Base-by-base conservation (phyloP, 805 yeast species). In the Pichia scutulata region DNA sequence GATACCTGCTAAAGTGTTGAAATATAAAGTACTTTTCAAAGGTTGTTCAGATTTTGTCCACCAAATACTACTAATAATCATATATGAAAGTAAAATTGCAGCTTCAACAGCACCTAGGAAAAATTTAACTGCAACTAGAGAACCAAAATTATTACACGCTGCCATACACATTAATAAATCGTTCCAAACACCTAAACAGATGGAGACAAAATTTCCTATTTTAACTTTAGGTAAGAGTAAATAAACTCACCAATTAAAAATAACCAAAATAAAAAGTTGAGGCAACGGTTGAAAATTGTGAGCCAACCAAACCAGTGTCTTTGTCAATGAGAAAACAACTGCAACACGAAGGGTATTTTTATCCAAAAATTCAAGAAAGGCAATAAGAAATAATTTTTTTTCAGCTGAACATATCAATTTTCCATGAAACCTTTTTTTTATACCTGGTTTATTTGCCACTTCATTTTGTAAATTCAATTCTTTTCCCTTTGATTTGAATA, bases 221-320 rank as follows among this genome's bases (percentile, higher is more conserved):
- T 86, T 84, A 39, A 70, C 69, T 41, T 67, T 71, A 56, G 81
- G 85, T 42, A 58, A 65, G 48, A 42, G 23, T 48, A 44, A 21
- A 52, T 49, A 46, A 48, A 48, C 28, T 52, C 48, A 22, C 53
- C 56, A 12, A 77, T n/a, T n/a, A 79, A 43, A 83, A 61, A 61
- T 53, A 53, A 1, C 77, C 77, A 40, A 72, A 60, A 55, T 74
- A 73, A 50, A 74, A 74, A 1, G 70, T 60, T 10, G 73, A 61
- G 1, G 74, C 71, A 14, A 70, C 66, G 77, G 78, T 74, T 16
- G 73, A 61, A 51, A 69, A 75, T 46, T 66, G 58, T 26, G 56
- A 55, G 30, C 77, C 73, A 9, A 44, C 50, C 64, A 75, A 66
- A 16, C 64, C 51, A 49, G 69, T 55, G 51, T 70, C 77, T 52